Evolutionary conservation across 1,139 yeast genomes (phyloP).

Genomic region (Arxiozyma slooffiae): DNA sequence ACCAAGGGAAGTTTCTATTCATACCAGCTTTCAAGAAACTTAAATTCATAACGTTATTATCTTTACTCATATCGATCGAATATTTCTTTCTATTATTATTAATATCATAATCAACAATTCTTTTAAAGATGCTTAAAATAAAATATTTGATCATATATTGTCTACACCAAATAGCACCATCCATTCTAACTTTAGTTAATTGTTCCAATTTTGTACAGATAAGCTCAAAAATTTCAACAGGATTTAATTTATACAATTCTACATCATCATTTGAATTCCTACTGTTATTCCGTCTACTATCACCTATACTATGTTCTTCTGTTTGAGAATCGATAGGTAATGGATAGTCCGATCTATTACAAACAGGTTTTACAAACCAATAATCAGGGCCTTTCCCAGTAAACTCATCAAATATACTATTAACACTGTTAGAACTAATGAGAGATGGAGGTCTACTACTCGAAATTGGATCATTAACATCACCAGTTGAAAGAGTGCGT

Average conservation of each 20-base stretch:
- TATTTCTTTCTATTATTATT: not conserved
- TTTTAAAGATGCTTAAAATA: slow-evolving; percentile 12
- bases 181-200: slow-evolving; percentile 15
- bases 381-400: slow-evolving; percentile 7
- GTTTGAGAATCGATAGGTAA: slow-evolving; percentile 19
- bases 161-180: slow-evolving; percentile 26
- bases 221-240: slow-evolving; percentile 16
- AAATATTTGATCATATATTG: slow-evolving; percentile 24
- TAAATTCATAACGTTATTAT: slow-evolving; percentile 7
- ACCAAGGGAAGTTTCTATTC: slow-evolving; percentile 25
- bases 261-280: slow-evolving; percentile 8
- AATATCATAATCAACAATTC: slow-evolving; percentile 1
- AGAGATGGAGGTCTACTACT: not conserved
- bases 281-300: slow-evolving; percentile 11
- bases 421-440: not conserved
- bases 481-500: not conserved
- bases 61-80: not conserved
- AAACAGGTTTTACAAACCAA: slow-evolving; percentile 9
- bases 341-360: slow-evolving; percentile 15
- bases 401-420: slow-evolving; percentile 1
- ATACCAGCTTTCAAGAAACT: slow-evolving; percentile 26
- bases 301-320: slow-evolving; percentile 10
- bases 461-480: not conserved
- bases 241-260: slow-evolving; percentile 14
- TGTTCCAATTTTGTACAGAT: slow-evolving; percentile 3